These are phyloP conservation scores for Russula vinacea DNA, from an alignment of 768 basidiomycete genomes.

Conservation along the genomic window DNA sequence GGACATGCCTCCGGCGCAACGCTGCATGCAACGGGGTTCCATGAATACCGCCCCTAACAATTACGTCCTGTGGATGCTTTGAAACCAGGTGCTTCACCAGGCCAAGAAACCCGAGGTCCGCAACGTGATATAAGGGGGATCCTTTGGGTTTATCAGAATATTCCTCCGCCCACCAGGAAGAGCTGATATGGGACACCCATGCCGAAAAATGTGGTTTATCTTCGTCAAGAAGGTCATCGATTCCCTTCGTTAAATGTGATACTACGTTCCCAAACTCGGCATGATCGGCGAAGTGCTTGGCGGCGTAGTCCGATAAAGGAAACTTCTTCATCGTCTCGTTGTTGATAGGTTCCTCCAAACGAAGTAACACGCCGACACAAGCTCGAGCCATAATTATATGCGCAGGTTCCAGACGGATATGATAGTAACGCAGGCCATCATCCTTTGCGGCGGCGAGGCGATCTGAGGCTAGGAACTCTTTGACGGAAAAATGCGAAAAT, in stretches of 20 bases:
- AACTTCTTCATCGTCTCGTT: not conserved
- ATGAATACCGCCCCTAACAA: not conserved
- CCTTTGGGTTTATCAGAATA: not conserved
- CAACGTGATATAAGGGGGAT: not conserved
- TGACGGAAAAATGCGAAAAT: not conserved
- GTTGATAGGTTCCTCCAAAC: not conserved
- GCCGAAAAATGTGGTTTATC: not conserved
- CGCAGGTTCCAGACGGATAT: not conserved
- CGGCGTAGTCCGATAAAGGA: not conserved
- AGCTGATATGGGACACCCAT: constrained; percentile 2
- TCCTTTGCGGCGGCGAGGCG: not conserved
- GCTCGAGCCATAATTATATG: not conserved
- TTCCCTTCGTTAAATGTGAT: not conserved
- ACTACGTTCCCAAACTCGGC: not conserved
- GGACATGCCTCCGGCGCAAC: not conserved
- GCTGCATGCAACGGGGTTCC: not conserved
- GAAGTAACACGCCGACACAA: not conserved
- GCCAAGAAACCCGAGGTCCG: not conserved
- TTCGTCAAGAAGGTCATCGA: not conserved
- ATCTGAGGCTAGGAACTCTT: constrained; percentile 2
- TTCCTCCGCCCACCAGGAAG: constrained; percentile 3
- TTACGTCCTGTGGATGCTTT: not conserved
- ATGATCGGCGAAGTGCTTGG: constrained; percentile 3
- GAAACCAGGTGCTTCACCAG: not conserved
- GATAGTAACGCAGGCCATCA: not conserved